Base-by-base conservation (phyloP, 2,329 filamentous ascomycete genomes). In the Ophiocordyceps sinensis region DNA sequence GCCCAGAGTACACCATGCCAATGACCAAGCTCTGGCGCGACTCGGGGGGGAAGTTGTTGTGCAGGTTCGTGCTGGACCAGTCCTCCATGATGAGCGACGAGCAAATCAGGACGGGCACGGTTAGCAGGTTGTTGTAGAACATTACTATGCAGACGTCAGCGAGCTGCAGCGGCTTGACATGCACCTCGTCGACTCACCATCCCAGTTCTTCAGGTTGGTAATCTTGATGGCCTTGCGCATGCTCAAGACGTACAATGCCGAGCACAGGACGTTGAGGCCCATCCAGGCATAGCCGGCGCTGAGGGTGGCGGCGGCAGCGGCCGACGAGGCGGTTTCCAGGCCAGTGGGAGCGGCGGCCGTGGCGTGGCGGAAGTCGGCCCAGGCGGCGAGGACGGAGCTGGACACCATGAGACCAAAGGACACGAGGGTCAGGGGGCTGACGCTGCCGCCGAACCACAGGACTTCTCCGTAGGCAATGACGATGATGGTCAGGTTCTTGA, bases 161-260 rank as follows among this genome's bases (percentile, higher is more conserved):
- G 12, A 36, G 17, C 12, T n/a, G 37, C 14, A 13, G 23, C 37
- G 19, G 37, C 32, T 6, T 17, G 8, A 15, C 10, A 10, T 7
- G 32, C 5, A 15, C 5, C 14, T 7, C 32, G 5, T 10, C 36
- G 36, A 79, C 89, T 66, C 74, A 95, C 89, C 94, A 63, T 98
- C 91, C 71, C 93, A 96, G 62, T 96, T 91, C 74, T 94, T 95
- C 68, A 98, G 96, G 72, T 94, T 95, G 70, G 94, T 95, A 66
- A 93, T 78, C 80, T 96, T 96, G 62, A 98, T 96, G 50, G 93
- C 82, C 73, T 96, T 96, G 60, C 91, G 82, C 89, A 95, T 96
- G 51, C 83, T 77, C 48, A 98, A 67, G 37, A 96, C 71, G 54
- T 94, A 96, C 19, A 85, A 77, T 2, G 91, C 86, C 26, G 85